Base-by-base conservation (phyloP, 2,329 filamentous ascomycete species). In the Monilinia laxa region DNA sequence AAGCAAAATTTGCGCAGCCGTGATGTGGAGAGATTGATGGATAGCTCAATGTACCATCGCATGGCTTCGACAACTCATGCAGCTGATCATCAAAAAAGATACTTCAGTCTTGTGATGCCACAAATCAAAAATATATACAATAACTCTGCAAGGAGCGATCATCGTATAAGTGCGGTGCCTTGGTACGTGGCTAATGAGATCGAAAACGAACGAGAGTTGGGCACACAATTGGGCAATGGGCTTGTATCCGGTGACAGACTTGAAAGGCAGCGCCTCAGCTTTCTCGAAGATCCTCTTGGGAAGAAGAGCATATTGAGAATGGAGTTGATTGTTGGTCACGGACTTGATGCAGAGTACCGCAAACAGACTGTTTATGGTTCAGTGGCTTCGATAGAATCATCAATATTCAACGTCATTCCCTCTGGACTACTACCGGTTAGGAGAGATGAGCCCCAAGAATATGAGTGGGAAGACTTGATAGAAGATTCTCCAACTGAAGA, bases 191-290 rank as follows among this genome's bases (percentile, higher is more conserved):
- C 0, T 4, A 10, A 12, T 25, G 20, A 60, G 6, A 3, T 20
- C 16, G 0, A 2, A 0, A 2, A 1, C 4, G 40, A 47, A 6
- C 16, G 14, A 4, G 7, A 11, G n/a, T 20, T 3, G 4, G 20
- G 28, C 23, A 38, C 20, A 25, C 28, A 14, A 23, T 20, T 51
- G 18, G 31, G 10, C 16, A 59, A 23, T 11, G 3, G 6, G 1
- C 20, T 20, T 28, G 59, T 7, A 62, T 16, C 31, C 11, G 35
- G 47, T 6, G 49, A 42, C 28, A n/a, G 59, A 4, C 31, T 42
- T 31, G 38, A 20, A 28, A 52, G 12, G n/a, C 2, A 4, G 6
- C 59, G 59, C n/a, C 0, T 3, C 6, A 38, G 14, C 7, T 38
- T 49, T 3, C 4, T 4, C 20, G 40, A 11, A 28, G 31, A 62